These are phyloP conservation scores for Lactarius deliciosus DNA, from an alignment of 768 basidiomycete genomes.

Conservation along the genomic window DNA sequence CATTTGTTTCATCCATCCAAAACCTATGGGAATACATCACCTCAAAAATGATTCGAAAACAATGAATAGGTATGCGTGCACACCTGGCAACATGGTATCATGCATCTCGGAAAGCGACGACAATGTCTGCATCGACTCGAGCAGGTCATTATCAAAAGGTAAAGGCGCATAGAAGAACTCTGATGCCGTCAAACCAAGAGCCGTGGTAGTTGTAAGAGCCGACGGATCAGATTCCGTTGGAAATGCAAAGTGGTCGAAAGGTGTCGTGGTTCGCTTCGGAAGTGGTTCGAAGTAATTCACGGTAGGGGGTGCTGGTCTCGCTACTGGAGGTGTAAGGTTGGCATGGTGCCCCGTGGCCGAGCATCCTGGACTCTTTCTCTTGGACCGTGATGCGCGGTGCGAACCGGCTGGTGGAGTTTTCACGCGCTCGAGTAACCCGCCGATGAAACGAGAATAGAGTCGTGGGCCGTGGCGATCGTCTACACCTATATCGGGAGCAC, in stretches of 20 bases:
- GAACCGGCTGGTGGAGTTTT: constrained; percentile 12
- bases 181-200: constrained; percentile 21
- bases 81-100: constrained; percentile 26
- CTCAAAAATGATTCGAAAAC: background rate
- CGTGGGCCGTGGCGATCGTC: constrained; percentile 38
- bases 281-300: constrained; percentile 27
- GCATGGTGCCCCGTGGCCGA: background rate
- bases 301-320: background rate
- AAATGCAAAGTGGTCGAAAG: constrained; percentile 27
- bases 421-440: constrained; percentile 31
- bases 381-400: constrained; percentile 8
- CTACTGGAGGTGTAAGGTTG: background rate
- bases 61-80: background rate
- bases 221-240: constrained; percentile 7
- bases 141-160: constrained; percentile 27
- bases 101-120: constrained; percentile 17
- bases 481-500: constrained; percentile 34
- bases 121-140: constrained; percentile 29
- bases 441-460: constrained; percentile 37
- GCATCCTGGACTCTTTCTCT: background rate
- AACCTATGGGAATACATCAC: constrained; percentile 6
- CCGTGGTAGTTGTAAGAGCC: background rate
- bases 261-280: constrained; percentile 15
- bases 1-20: constrained; percentile 30
- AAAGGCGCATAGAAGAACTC: constrained; percentile 29